A percentile compares a stretch with the other conserved stretches of the same genome.
phyloP scores from a whole-genome alignment of 2,329 filamentous ascomycete species.

The Hirsutella rhossiliensis region DNA sequence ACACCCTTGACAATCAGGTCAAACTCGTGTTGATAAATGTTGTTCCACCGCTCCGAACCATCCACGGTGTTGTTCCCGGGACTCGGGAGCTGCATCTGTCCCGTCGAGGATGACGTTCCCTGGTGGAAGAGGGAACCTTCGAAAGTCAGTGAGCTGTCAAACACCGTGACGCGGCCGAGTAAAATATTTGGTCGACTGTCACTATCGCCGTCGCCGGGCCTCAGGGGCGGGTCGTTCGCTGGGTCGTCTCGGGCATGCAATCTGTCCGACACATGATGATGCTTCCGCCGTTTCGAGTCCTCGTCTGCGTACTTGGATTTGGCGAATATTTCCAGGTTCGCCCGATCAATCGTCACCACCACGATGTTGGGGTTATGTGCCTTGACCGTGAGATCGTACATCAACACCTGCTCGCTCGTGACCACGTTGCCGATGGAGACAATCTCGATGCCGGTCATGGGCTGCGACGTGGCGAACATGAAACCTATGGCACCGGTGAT shows the following conservation, averaged over 20 bases:
- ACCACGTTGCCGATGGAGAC: conserved; percentile 78
- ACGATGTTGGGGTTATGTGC: conserved; percentile 92
- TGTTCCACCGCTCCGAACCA: conserved; percentile 79
- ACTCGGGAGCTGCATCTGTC: conserved; percentile 67
- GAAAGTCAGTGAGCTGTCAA: conserved; percentile 81
- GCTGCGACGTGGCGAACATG: conserved; percentile 83
- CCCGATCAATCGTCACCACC: conserved; percentile 70
- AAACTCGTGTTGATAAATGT: conserved; percentile 82
- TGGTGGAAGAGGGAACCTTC: conserved; percentile 81
- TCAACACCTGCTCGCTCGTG: conserved; percentile 87
- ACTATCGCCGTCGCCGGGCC: conserved; percentile 29
- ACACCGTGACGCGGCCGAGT: conserved; percentile 75
- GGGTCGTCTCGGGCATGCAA: conserved; percentile 19
- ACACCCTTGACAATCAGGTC: conserved; percentile 87
- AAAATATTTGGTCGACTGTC: conserved; percentile 65
- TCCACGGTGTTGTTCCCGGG: conserved; percentile 85
- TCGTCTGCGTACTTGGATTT: conserved; percentile 82
- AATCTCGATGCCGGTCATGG: conserved; percentile 67
- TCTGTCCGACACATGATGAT: conserved; percentile 14
- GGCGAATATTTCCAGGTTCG: conserved; percentile 88
- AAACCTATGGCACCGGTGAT: conserved; percentile 80
- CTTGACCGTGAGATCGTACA: conserved; percentile 80
- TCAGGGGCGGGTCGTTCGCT: conserved; percentile 26
- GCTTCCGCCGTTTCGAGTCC: conserved; percentile 48
- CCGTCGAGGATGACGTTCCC: conserved; percentile 58